Evolutionary conservation across 2,329 filamentous ascomycete genomes (phyloP).

Genomic region (Colletotrichum camelliae): DNA sequence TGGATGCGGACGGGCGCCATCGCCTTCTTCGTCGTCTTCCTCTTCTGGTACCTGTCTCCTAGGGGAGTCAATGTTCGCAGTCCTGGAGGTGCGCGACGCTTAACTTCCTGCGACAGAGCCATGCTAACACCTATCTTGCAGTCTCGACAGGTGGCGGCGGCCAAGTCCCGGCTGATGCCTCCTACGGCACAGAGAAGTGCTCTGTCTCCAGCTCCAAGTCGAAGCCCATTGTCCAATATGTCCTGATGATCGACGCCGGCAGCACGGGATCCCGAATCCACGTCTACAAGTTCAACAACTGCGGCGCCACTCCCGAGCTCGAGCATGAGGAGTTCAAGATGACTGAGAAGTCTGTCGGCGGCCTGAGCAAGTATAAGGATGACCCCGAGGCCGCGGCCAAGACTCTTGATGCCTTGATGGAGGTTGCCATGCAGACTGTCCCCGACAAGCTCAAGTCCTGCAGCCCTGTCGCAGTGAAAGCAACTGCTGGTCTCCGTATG

Average conservation of each 20-base stretch:
- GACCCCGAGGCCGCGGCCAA: slow-evolving; percentile 88
- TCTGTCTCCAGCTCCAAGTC: slow-evolving; percentile 82
- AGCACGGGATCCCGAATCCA: slow-evolving; percentile 98
- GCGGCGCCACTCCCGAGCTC: slow-evolving; percentile 90
- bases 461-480: slow-evolving; percentile 96
- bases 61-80: slow-evolving; percentile 60
- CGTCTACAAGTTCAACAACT: slow-evolving; percentile 99
- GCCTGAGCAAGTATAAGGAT: slow-evolving; percentile 82
- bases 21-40: slow-evolving; percentile 61
- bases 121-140: slow-evolving; percentile 27
- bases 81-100: slow-evolving; percentile 41
- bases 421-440: slow-evolving; percentile 82
- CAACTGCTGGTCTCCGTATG: slow-evolving; percentile 90
- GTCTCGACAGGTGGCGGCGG: slow-evolving; percentile 37
- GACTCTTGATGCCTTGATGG: slow-evolving; percentile 87
- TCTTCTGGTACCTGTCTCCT: slow-evolving; percentile 70
- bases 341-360: slow-evolving; percentile 87
- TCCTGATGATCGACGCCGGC: slow-evolving; percentile 97
- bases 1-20: slow-evolving; percentile 71
- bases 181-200: slow-evolving; percentile 76
- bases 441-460: slow-evolving; percentile 91
- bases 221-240: slow-evolving; percentile 96
- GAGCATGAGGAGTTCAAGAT: slow-evolving; percentile 93
- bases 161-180: slow-evolving; percentile 63
- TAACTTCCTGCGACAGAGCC: neutral